Evolutionary conservation across 1,284 basidiomycete genomes (phyloP).

Genomic region (Boletus smithii): DNA sequence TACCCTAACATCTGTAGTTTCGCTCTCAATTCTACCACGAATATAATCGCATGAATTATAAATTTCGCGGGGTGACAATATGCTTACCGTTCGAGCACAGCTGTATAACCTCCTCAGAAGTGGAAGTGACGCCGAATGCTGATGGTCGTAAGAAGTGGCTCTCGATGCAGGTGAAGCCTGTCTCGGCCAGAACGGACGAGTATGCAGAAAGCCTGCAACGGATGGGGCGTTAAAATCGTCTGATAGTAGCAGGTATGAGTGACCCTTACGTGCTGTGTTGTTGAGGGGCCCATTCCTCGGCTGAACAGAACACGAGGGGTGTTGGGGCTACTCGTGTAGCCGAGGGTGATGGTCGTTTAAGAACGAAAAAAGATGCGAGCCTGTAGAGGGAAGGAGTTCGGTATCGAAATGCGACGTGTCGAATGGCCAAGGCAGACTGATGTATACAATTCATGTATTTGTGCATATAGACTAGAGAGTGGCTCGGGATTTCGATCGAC

Average conservation of each 20-base stretch:
- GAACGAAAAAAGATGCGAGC: slow-evolving; percentile 30
- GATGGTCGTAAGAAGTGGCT: background rate
- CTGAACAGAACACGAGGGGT: slow-evolving; percentile 32
- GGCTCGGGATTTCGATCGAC: too few relatives aligned
- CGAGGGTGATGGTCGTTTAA: slow-evolving; percentile 39
- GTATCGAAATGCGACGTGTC: background rate
- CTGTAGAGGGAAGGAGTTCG: background rate
- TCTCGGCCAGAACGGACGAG: slow-evolving; percentile 50
- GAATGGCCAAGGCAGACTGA: background rate
- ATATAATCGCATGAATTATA: background rate
- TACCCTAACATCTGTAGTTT: slow-evolving; percentile 40
- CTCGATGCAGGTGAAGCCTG: slow-evolving; percentile 47
- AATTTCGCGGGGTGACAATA: background rate
- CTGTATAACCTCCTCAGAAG: slow-evolving; percentile 38
- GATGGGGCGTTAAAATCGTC: background rate
- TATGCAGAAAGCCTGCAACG: slow-evolving; percentile 15
- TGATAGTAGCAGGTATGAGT: background rate
- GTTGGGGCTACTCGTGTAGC: slow-evolving; percentile 35
- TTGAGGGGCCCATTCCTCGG: slow-evolving; percentile 35
- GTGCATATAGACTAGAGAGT: too few relatives aligned
- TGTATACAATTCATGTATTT: too few relatives aligned
- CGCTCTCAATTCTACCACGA: slow-evolving; percentile 38
- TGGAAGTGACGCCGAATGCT: slow-evolving; percentile 8
- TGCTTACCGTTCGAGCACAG: slow-evolving; percentile 40
- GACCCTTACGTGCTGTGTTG: background rate